Evolutionary conservation across 805 yeast species (phyloP).

Genomic region (Yamadazyma tumulicola): DNA sequence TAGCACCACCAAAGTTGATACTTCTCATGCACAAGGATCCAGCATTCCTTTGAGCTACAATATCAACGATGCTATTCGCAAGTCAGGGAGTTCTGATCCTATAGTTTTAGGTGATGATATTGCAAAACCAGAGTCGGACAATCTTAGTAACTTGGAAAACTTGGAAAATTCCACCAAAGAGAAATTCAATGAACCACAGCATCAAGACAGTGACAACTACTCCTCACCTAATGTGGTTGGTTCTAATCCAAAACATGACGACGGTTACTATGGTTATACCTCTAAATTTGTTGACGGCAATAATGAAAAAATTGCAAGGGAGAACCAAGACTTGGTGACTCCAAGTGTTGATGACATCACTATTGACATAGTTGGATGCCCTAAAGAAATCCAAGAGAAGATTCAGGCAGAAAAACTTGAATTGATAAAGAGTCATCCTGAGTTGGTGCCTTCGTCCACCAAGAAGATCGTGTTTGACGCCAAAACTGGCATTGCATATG

Average conservation of each 20-base stretch:
- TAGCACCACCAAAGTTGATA: not conserved
- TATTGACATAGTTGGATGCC: slow-evolving; percentile 15
- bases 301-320: too few relatives aligned
- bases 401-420: slow-evolving; percentile 9
- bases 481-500: slow-evolving; percentile 14
- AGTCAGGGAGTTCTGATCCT: not conserved
- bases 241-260: slow-evolving; percentile 2
- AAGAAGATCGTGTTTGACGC: slow-evolving; percentile 15
- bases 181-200: slow-evolving; percentile 1
- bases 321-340: too few relatives aligned
- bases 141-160: not conserved
- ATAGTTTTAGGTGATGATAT: too few relatives aligned
- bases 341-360: slow-evolving; percentile 3
- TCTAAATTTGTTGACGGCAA: slow-evolving; percentile 8
- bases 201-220: slow-evolving; percentile 7
- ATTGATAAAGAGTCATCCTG: slow-evolving; percentile 9
- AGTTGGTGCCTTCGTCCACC: slow-evolving; percentile 12
- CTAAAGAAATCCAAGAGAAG: slow-evolving; percentile 8
- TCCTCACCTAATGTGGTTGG: slow-evolving; percentile 11
- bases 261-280: slow-evolving; percentile 8
- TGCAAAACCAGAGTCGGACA: not conserved
- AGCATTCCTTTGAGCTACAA: not conserved
- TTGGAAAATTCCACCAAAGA: not conserved
- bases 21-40: not conserved
- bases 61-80: not conserved